Percentiles rank a stretch among this genome's conserved stretches.
Evolutionary conservation across 495 filamentous ascomycete genomes (phyloP).

Genomic region (Lasiosphaeriaceae sp.): DNA sequence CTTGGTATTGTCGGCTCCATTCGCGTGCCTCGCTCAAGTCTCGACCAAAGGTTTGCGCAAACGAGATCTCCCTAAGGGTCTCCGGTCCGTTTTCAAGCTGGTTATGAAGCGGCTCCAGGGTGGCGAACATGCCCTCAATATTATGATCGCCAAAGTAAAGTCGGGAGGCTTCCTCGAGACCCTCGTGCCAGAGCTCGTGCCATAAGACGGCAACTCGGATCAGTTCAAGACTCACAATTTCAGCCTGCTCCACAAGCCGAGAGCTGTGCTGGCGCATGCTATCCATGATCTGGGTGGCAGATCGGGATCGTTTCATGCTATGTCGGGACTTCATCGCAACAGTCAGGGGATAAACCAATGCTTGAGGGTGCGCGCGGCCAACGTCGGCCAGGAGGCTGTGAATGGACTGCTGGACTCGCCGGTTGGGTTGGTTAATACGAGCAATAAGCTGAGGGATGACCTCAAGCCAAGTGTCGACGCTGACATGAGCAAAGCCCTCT

Average conservation of each 20-base stretch:
- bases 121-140: constrained; percentile 93
- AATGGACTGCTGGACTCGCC: constrained; percentile 77
- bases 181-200: constrained; percentile 99
- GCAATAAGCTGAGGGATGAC: constrained; percentile 97
- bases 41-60: constrained; percentile 94
- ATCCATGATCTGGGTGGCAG: constrained; percentile 90
- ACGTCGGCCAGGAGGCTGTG: constrained; percentile 89
- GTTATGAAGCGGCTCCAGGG: constrained; percentile 84
- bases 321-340: constrained; percentile 90
- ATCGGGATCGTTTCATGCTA: constrained; percentile 73
- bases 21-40: constrained; percentile 92
- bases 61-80: constrained; percentile 92
- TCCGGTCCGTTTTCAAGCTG: constrained; percentile 85
- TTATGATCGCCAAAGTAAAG: constrained; percentile 92
- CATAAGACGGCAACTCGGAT: constrained; percentile 95
- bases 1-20: constrained; percentile 88
- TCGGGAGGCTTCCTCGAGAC: constrained; percentile 93
- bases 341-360: constrained; percentile 98
- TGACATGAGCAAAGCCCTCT: constrained; percentile 85
- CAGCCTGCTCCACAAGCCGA: constrained; percentile 91
- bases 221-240: constrained; percentile 87
- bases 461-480: constrained; percentile 95
- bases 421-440: constrained; percentile 91
- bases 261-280: constrained; percentile 93
- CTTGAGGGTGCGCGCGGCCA: constrained; percentile 89